Conservation (phyloP, 169 alveolate genomes). For the Eimeria sp. region DNA sequence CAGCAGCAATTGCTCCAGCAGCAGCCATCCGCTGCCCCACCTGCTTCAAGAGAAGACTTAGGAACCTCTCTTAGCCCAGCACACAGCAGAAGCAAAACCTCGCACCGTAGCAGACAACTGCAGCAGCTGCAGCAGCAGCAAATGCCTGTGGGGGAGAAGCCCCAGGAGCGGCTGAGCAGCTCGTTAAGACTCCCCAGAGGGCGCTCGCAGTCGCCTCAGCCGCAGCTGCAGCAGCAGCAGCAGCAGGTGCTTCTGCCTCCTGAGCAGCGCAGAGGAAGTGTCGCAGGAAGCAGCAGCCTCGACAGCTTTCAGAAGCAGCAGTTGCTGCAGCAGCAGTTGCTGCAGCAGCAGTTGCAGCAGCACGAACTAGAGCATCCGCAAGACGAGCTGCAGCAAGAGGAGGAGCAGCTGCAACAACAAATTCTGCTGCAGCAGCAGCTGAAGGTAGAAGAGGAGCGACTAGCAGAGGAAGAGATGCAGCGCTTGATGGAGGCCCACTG, state of each 20-base stretch:
- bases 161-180: no score
- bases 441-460: background rate
- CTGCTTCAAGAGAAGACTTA: no score
- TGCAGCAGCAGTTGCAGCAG: background rate
- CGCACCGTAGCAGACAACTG: background rate
- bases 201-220: no score
- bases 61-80: background rate
- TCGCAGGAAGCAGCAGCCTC: background rate
- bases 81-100: background rate
- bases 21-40: background rate
- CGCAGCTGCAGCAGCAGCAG: no score
- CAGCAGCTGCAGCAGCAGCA: background rate
- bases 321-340: no score
- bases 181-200: background rate
- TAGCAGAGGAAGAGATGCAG: background rate
- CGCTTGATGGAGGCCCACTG: background rate
- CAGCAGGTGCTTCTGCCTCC: background rate
- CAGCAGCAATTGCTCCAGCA: background rate
- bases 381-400: conserved; percentile 9
- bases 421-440: background rate
- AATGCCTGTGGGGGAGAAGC: no score
- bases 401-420: background rate
- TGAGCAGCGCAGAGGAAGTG: background rate
- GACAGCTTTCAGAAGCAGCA: background rate
- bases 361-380: background rate